Evolutionary conservation across 305 asterid genomes (phyloP).

Genomic region (Solanum hybrid): DNA sequence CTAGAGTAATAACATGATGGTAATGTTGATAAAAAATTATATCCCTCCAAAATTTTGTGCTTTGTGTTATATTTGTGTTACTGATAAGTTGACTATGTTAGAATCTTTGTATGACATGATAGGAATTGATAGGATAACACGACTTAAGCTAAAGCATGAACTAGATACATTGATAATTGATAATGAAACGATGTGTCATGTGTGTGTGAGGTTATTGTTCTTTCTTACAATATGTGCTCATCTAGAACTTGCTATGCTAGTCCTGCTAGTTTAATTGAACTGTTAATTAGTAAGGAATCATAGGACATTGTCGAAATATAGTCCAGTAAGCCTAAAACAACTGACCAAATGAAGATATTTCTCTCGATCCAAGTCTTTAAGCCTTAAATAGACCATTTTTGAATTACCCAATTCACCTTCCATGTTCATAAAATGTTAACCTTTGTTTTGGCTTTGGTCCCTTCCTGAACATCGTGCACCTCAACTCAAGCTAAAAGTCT

Average conservation of each 20-base stretch:
- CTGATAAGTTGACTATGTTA: background rate
- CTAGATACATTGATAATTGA: background rate
- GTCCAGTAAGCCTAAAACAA: background rate
- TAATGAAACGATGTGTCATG: background rate
- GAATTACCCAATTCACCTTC: background rate
- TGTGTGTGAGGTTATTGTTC: background rate
- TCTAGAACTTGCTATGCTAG: background rate
- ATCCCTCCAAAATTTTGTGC: background rate
- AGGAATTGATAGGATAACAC: background rate
- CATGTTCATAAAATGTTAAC: background rate
- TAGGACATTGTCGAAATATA: background rate
- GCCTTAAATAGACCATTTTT: background rate
- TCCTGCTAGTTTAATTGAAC: background rate
- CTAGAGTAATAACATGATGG: background rate
- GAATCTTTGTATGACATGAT: background rate
- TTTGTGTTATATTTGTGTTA: background rate
- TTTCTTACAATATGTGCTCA: background rate
- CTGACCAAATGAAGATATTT: background rate
- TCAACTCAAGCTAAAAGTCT: background rate
- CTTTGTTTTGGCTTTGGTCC: background rate
- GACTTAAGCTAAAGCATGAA: background rate
- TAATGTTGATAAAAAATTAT: background rate
- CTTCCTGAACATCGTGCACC: background rate
- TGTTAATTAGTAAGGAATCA: background rate
- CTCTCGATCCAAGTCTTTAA: background rate